phyloP scores from a whole-genome alignment of 1,139 yeast genomes.

The Trichomonascaceae sp. region DNA sequence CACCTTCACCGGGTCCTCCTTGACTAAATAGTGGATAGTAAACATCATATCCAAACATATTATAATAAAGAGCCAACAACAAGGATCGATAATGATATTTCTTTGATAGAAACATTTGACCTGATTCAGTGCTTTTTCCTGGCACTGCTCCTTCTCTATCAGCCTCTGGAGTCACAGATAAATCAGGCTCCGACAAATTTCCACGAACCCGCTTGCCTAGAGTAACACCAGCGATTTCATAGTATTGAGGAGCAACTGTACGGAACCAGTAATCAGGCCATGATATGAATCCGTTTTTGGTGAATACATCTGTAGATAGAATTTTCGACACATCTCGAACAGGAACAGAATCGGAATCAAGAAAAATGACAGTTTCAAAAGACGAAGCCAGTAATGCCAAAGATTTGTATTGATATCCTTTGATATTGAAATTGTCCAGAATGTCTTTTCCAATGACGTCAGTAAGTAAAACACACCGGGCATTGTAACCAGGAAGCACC shows the following conservation, averaged over 20 bases:
- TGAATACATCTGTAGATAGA: conserved; percentile 51
- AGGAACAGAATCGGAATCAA: conserved; percentile 76
- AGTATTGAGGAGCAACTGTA: conserved; percentile 61
- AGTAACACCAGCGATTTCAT: conserved; percentile 53
- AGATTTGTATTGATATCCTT: conserved; percentile 76
- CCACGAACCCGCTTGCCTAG: conserved; percentile 41
- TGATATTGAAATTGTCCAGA: conserved; percentile 43
- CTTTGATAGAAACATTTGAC: conserved; percentile 70
- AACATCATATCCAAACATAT: conserved; percentile 69
- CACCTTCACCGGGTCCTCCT: conserved; percentile 86
- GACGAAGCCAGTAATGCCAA: conserved; percentile 68
- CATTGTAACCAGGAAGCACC: conserved; percentile 60
- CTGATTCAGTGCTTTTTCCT: conserved; percentile 76
- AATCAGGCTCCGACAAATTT: conserved; percentile 25
- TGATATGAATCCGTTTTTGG: conserved; percentile 51
- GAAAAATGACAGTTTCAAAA: conserved; percentile 66
- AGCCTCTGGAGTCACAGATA: conserved; percentile 49
- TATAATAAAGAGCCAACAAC: conserved; percentile 67
- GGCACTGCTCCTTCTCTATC: conserved; percentile 69
- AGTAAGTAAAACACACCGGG: conserved; percentile 61
- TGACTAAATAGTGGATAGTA: conserved; percentile 82
- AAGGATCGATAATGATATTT: conserved; percentile 57
- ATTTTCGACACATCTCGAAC: conserved; percentile 49
- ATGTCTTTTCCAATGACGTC: conserved; percentile 48
- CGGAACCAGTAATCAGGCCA: conserved; percentile 88